Conservation (phyloP, 2,329 filamentous ascomycete species). For the Calonectria multiphialidica region DNA sequence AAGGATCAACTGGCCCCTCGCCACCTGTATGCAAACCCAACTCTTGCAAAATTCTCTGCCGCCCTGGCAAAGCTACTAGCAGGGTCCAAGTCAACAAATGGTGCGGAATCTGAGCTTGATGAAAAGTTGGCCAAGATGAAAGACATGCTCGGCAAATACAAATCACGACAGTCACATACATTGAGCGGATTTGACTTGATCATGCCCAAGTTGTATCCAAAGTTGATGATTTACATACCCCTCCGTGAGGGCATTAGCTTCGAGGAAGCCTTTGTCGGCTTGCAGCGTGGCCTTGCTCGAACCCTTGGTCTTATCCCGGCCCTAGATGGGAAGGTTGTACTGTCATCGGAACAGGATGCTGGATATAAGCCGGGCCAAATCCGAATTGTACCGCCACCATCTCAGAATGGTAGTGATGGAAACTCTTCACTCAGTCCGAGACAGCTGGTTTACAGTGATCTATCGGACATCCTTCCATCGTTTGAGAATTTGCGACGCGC, state of each 20-base stretch:
- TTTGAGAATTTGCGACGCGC: constrained; percentile 39
- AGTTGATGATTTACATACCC: constrained; percentile 49
- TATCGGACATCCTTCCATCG: constrained; percentile 40
- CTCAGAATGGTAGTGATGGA: constrained; percentile 9
- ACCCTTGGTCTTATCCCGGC: constrained; percentile 51
- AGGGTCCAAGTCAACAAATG: constrained; percentile 7
- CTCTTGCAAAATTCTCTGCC: constrained; percentile 41
- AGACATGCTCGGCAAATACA: constrained; percentile 34
- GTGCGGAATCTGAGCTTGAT: not conserved
- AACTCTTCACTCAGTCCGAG: not conserved
- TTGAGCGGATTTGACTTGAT: constrained; percentile 48
- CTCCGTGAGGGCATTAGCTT: constrained; percentile 41
- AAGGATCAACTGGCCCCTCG: constrained; percentile 46
- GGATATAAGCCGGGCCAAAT: constrained; percentile 38
- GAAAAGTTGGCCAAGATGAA: constrained; percentile 51
- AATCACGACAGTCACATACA: constrained; percentile 44
- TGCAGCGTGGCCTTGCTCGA: constrained; percentile 49
- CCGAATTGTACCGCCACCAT: constrained; percentile 35
- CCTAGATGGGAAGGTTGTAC: constrained; percentile 50
- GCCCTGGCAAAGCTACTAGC: constrained; percentile 33
- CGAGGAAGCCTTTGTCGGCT: constrained; percentile 44
- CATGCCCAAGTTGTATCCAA: constrained; percentile 47
- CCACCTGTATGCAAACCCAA: constrained; percentile 50
- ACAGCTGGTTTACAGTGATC: constrained; percentile 41
- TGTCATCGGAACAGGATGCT: constrained; percentile 45